Conservation (phyloP, 1,139 yeast genomes). For the Torulaspora globosa region DNA sequence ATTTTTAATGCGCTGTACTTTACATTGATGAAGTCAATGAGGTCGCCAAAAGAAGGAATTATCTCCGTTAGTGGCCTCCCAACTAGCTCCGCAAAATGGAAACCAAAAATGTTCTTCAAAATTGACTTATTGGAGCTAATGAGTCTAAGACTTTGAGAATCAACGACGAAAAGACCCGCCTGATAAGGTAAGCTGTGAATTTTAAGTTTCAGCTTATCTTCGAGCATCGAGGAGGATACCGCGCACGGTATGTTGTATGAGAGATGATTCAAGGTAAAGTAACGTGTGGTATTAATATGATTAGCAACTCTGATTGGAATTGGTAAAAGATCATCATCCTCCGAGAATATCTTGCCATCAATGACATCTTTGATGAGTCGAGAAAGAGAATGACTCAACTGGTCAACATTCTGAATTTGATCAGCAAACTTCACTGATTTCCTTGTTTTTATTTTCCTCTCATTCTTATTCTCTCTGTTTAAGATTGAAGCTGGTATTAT, state of each 20-base stretch:
- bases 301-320: conserved; percentile 41
- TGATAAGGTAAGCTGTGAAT: conserved; percentile 78
- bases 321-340: conserved; percentile 38
- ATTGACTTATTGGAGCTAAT: conserved; percentile 66
- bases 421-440: conserved; percentile 37
- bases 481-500: background rate
- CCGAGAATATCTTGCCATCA: conserved; percentile 32
- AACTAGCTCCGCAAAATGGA: conserved; percentile 46
- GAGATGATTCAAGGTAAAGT: conserved; percentile 54
- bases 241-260: conserved; percentile 61
- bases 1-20: conserved; percentile 42
- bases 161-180: conserved; percentile 77
- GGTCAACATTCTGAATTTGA: conserved; percentile 26
- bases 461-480: background rate
- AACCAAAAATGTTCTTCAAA: conserved; percentile 74
- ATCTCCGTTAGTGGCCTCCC: conserved; percentile 52
- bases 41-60: conserved; percentile 60
- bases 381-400: conserved; percentile 33
- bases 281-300: conserved; percentile 52
- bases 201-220: conserved; percentile 46
- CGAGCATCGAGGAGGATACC: conserved; percentile 55
- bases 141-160: conserved; percentile 26
- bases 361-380: conserved; percentile 30
- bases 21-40: conserved; percentile 48
- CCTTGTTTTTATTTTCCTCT: conserved; percentile 19